These are phyloP conservation scores for Aspergillus mulundensis DNA, from an alignment of 495 filamentous ascomycete species.

Conservation along the genomic window DNA sequence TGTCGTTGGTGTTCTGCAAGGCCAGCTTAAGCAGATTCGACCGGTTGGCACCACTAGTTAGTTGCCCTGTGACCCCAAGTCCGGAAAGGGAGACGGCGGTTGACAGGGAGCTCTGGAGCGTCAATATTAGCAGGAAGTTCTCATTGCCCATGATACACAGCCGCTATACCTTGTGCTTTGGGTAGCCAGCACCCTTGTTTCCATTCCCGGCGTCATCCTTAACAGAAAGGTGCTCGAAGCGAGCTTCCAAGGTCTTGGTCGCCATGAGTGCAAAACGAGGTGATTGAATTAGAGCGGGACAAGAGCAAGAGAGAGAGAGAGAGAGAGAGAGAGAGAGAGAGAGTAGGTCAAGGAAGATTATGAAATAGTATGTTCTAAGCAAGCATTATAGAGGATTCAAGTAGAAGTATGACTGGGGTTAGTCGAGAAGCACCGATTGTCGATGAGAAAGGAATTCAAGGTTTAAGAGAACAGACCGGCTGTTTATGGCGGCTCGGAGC, in stretches of 20 bases:
- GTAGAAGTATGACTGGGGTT: not conserved
- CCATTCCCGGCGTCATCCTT: slow-evolving; percentile 71
- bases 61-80: slow-evolving; percentile 45
- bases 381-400: not conserved
- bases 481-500: slow-evolving; percentile 30
- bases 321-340: not conserved
- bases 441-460: slow-evolving; percentile 14
- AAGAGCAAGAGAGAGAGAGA: not conserved
- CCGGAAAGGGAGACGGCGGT: slow-evolving; percentile 51
- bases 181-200: slow-evolving; percentile 45
- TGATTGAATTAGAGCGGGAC: not conserved
- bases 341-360: not conserved
- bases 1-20: slow-evolving; percentile 65
- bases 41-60: slow-evolving; percentile 57
- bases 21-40: slow-evolving; percentile 77
- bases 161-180: slow-evolving; percentile 63
- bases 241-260: slow-evolving; percentile 64
- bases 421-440: slow-evolving; percentile 7
- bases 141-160: not conserved
- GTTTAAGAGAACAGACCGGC: slow-evolving; percentile 19
- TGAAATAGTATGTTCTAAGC: not conserved
- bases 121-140: slow-evolving; percentile 25
- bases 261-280: slow-evolving; percentile 38
- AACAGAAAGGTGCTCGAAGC: slow-evolving; percentile 77
- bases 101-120: slow-evolving; percentile 40